phyloP scores from a whole-genome alignment of 2,329 filamentous ascomycete species.

The Helminthosporium solani region DNA sequence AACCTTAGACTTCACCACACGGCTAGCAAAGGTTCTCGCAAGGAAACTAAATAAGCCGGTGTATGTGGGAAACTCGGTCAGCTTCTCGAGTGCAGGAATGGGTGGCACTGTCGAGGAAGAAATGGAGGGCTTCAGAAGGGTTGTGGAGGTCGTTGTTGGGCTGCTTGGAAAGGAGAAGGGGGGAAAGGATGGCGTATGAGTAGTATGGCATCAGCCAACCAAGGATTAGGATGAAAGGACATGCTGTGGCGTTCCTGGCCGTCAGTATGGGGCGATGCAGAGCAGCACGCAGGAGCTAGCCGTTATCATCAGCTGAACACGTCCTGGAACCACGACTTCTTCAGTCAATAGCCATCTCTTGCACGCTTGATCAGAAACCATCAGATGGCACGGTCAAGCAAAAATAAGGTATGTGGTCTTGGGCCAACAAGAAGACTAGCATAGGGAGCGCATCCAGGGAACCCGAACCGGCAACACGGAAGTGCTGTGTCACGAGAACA shows the following conservation, averaged over 20 bases:
- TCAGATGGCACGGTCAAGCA: too few species aligned
- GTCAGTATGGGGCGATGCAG: neutral
- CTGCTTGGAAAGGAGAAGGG: constrained; percentile 43
- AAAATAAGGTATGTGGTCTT: too few species aligned
- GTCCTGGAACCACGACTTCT: too few species aligned
- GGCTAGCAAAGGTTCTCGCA: constrained; percentile 81
- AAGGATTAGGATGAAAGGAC: neutral
- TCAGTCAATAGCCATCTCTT: too few species aligned
- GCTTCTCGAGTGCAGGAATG: constrained; percentile 69
- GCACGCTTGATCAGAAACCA: too few species aligned
- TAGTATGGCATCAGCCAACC: too few species aligned
- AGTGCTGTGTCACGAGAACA: neutral
- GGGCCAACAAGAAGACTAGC: too few species aligned
- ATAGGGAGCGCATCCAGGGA: too few species aligned
- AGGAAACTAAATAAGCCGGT: constrained; percentile 69
- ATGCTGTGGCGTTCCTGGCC: neutral
- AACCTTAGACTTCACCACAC: constrained; percentile 82
- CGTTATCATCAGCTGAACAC: too few species aligned
- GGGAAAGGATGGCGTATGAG: neutral
- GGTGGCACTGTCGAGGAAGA: constrained; percentile 89
- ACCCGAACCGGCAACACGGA: too few species aligned
- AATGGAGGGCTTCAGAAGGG: constrained; percentile 78
- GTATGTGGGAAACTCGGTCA: constrained; percentile 90
- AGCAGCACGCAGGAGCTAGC: too few species aligned
- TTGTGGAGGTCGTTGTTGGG: constrained; percentile 68